Evolutionary conservation across 139 green algal genomes (phyloP), one percentile per base, ranked within the genome.

Genomic region (Astrephomene gubernaculifera): DNA sequence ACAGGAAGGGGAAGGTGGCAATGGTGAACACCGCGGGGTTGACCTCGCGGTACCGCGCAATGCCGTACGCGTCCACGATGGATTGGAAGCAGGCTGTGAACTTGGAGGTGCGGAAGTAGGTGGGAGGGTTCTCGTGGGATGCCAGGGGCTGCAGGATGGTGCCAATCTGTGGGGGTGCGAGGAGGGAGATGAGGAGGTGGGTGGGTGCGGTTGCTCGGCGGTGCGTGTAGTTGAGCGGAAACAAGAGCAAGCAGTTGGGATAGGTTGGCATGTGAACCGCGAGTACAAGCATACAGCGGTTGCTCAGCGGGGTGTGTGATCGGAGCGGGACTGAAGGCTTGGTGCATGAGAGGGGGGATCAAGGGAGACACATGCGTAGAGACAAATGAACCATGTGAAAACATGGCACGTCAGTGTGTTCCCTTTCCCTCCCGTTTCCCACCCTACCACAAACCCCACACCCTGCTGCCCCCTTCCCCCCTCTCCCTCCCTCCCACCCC

Each of bases 1-100:
- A 99, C 24, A 99, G 91, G 93, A 99, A 99, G 41, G 97, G 97
- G 89, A 99, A 99, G 71, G 97, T 99, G 60, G 98, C 91, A 71
- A 99, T 98, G 80, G 97, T 98, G 91, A 98, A 97, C 17, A 98
- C 93, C 1, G 95, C 89, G 1, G 97, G 97, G 92, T 99, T 99
- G 38, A 93, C 95, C 89, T 99, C 97, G 0, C 95, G 87, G 91
- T 99, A 99, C 12, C 94, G 90, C 0, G 96, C 97, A 39, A 99
- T 92, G 73, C 97, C 97, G 81, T 99, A 99, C 1, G 97, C 94
- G 69, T 99, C 95, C 80, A 99, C 96, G 76, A 99, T 98, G 19
- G 80, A 67, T 89, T 99, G 97, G 88, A 99, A 99, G 87, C 89
- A 93, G 60, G 54, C 39, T 5, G 95, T 98, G 92, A 97, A 91